Base-by-base conservation (phyloP, 2,329 filamentous ascomycete species). In the Ophiostoma montium region DNA sequence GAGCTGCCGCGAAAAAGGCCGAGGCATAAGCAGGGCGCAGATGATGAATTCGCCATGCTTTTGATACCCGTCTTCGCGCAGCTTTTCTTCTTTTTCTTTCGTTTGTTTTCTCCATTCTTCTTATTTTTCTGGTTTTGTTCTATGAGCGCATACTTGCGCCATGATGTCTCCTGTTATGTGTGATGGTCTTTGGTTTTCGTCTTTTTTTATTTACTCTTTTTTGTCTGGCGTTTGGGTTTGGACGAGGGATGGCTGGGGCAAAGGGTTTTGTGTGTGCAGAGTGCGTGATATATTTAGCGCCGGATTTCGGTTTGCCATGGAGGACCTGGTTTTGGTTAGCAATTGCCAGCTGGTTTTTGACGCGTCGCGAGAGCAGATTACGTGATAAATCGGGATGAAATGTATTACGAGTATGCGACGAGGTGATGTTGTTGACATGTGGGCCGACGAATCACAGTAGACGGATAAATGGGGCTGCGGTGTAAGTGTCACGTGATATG, bases 51-150 rank as follows among this genome's bases (percentile, higher is more conserved):
- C 32, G 30, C 38, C 31, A 6, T 48, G 39, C 35, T 38, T 49
- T 36, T n/a, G 19, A 53, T 55, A 50, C 53, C 50, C 47, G 48
- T 49, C 21, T 35, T 50, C 30, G 21, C 35, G 32, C 35, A 31
- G 35, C 16, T 41, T 32, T 31, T 41, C 35, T 32, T 47, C 38
- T 30, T 39, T 27, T 21, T 21, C n/a, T 10, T 49, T 48, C 32
- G n/a, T 46, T 35, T 21, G 4, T 27, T 21, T 38, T 44, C 53
- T 50, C 54, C 59, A 55, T 57, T 53, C 61, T 62, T 23, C 23
- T 21, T 19, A 13, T 41, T 38, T 9, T 23, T 23, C 21, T 42
- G 19, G 18, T 41, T 19, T 30, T 23, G 39, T 42, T 23, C 39
- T 60, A 49, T 48, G 52, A 50, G 47, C 46, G 46, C 47, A 46